Evolutionary conservation across 2,329 filamentous ascomycete species (phyloP), one percentile per base, ranked within the genome.

Genomic region (Xylariaceae sp.): DNA sequence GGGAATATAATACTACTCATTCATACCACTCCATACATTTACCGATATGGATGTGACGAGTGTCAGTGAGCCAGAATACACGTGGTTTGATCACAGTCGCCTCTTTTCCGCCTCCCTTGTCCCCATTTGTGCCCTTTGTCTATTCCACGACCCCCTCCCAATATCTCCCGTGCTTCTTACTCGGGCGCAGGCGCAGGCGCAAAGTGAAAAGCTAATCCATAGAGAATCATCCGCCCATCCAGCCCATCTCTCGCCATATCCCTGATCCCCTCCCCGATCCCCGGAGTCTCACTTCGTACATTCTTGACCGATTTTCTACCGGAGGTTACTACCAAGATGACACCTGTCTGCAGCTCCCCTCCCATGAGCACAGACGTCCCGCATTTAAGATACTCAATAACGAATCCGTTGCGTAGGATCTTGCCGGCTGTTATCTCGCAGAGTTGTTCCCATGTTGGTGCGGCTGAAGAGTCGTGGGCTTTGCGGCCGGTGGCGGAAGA

Each of bases 161-260:
- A 7, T 7, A 27, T 27, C 4, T 27, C 22, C 22, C 4, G 22
- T 27, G 22, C 22, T 27, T 7, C 22, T 7, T 27, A 27, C 22
- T 27, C 22, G 7, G 22, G 22, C 22, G 45, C 10, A 27, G 22
- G 22, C 22, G 45, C 10, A 14, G 39, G 41, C 30, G 22, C 15
- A 33, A 50, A 53, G n/a, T 51, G 22, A 42, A 52, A 58, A 15
- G 41, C 45, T 11, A 54, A 41, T 9, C 51, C 49, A 17, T 54
- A 55, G 15, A 55, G 17, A n/a, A 22, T 31, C 18, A 19, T 22
- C 6, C 14, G 15, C 11, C 35, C 15, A 17, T 17, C 5, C 49
- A 50, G 14, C 38, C 56, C 56, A 19, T 55, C 42, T 10, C 40
- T 11, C n/a, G 51, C 54, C 42, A 58, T 56, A 42, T 56, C 51